phyloP scores from a whole-genome alignment of 2,329 filamentous ascomycete genomes.

The Bimuria novae-zelandiae region DNA sequence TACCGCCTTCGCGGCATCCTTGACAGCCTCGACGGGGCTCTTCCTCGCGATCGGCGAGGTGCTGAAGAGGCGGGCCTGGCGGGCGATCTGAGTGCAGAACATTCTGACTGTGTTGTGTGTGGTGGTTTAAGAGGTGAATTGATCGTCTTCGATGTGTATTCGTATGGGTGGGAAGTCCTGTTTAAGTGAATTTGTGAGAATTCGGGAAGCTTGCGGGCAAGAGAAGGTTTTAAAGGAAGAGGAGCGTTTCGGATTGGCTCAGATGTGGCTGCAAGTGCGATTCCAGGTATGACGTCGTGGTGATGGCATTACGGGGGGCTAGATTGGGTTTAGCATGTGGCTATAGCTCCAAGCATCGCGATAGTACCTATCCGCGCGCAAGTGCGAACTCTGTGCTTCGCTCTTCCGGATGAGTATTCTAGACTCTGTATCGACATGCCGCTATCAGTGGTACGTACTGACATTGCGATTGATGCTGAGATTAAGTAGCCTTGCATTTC shows the following conservation, averaged over 20 bases:
- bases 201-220: background rate
- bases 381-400: too few species aligned
- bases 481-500: too few species aligned
- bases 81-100: conserved; percentile 52
- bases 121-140: background rate
- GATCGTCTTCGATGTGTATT: conserved; percentile 5
- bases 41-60: conserved; percentile 57
- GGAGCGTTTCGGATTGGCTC: background rate
- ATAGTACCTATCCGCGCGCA: too few species aligned
- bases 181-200: too few species aligned
- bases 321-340: too few species aligned
- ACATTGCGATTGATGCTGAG: too few species aligned
- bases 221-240: conserved; percentile 7
- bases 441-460: too few species aligned
- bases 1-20: conserved; percentile 62
- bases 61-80: conserved; percentile 58
- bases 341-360: conserved; percentile 23
- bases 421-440: too few species aligned
- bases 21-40: conserved; percentile 59
- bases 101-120: conserved; percentile 34
- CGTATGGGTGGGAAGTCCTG: background rate
- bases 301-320: too few species aligned
- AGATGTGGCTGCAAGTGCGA: background rate
- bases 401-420: too few species aligned
- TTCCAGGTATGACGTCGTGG: conserved; percentile 27